These are phyloP conservation scores for Zalerion maritima DNA, from an alignment of 495 filamentous ascomycete species.

Conservation along the genomic window DNA sequence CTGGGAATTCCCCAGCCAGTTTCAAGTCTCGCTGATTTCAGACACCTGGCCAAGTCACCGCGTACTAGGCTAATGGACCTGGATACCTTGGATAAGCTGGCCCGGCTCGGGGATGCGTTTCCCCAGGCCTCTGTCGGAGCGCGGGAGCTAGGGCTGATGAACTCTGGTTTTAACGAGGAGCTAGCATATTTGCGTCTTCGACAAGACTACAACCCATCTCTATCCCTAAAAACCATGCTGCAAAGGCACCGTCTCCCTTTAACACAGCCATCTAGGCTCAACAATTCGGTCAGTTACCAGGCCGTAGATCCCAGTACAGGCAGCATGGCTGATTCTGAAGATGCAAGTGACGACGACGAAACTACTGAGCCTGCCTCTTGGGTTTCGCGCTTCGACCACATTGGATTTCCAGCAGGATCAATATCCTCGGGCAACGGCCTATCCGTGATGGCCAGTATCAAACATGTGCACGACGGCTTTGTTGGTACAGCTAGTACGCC, in stretches of 20 bases:
- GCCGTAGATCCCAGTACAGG: neutral
- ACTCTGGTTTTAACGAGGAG: constrained; percentile 5
- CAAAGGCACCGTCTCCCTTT: neutral
- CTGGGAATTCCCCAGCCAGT: too few relatives aligned
- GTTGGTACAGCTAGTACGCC: too few relatives aligned
- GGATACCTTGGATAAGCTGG: constrained; percentile 14
- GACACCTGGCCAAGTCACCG: too few relatives aligned
- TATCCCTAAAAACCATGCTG: constrained; percentile 6
- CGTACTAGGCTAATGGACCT: too few relatives aligned
- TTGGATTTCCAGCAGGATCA: constrained; percentile 36
- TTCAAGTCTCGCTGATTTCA: too few relatives aligned
- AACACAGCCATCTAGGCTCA: constrained; percentile 1
- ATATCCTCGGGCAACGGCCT: constrained; percentile 28
- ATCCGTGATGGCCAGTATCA: constrained; percentile 20
- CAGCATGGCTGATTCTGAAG: constrained; percentile 4
- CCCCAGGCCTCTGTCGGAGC: constrained; percentile 13
- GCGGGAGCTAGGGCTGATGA: constrained; percentile 15
- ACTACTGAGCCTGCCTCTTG: constrained; percentile 16
- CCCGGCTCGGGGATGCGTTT: constrained; percentile 20
- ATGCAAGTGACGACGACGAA: constrained; percentile 10
- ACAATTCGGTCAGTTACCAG: too few relatives aligned
- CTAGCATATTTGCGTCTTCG: constrained; percentile 8
- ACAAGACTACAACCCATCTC: constrained; percentile 2
- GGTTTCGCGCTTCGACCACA: constrained; percentile 28
- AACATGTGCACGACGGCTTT: too few relatives aligned